Evolutionary conservation across 805 yeast species (phyloP).

Genomic region (Saccharomyces mikatae): DNA sequence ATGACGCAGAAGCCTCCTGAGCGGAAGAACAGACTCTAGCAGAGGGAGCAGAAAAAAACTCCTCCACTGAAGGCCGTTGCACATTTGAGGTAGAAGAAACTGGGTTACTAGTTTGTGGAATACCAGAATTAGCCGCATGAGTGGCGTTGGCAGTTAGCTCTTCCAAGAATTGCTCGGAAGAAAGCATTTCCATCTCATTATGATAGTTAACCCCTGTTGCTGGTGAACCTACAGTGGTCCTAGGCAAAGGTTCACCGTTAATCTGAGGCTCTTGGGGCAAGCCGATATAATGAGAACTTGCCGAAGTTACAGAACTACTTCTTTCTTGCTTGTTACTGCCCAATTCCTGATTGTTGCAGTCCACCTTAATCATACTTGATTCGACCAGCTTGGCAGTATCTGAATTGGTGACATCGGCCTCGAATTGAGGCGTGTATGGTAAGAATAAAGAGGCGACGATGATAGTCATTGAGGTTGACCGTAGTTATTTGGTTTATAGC

Average conservation of each 20-base stretch:
- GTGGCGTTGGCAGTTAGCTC: conserved; percentile 31
- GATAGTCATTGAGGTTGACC: conserved; percentile 40
- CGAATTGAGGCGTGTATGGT: conserved; percentile 61
- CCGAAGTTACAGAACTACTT: conserved; percentile 21
- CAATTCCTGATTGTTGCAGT: conserved; percentile 8
- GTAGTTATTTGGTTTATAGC: not conserved
- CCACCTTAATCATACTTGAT: conserved; percentile 19
- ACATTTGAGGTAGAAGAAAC: conserved; percentile 16
- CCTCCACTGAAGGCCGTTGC: conserved; percentile 38
- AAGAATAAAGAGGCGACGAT: conserved; percentile 64
- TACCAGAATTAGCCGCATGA: conserved; percentile 9
- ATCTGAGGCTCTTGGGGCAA: conserved; percentile 9
- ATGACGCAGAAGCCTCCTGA: not conserved
- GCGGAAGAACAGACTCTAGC: not conserved
- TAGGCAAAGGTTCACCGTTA: conserved; percentile 5
- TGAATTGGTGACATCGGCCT: conserved; percentile 24
- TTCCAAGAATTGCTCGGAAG: conserved; percentile 28
- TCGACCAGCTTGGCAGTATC: conserved; percentile 31
- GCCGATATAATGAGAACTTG: conserved; percentile 12
- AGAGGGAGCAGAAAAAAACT: conserved; percentile 37
- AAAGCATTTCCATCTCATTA: conserved; percentile 13
- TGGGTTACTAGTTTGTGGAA: conserved; percentile 16
- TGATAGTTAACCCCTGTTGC: not conserved
- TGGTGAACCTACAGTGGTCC: not conserved
- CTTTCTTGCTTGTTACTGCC: conserved; percentile 10